Base-by-base conservation (phyloP, 192 early-diverging fungal genomes). In the Podochytrium sp. region DNA sequence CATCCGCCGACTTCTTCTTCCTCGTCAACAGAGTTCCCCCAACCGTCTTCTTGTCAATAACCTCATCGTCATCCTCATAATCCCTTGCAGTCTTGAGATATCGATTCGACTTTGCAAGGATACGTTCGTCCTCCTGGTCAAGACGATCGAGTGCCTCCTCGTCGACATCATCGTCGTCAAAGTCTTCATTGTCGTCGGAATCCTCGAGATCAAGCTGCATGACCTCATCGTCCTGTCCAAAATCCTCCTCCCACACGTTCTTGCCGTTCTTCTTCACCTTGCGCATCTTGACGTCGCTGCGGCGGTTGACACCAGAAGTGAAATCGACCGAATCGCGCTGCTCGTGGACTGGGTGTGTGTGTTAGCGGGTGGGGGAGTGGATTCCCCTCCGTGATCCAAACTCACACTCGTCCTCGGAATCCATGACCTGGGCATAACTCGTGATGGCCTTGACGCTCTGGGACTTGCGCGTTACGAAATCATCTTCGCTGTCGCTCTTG, bases 201-300 rank as follows among this genome's bases (percentile, higher is more conserved):
- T 63, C 65, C 3, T 76, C 74, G 2, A 79, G 84, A 16, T 87
- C 86, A n/a, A 95, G 78, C 35, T 89, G 90, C 70, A 92, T 85
- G 2, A 95, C 91, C 56, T 92, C 81, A 67, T 94, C 92, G 10
- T 86, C 90, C n/a, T 87, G 85, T 42, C 87, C 82, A 60, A 89
- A 89, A 33, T 82, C 86, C 41, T 77, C 51, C n/a, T 66, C 37
- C 34, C 33, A 61, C 2, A 32, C 49, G 18, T 32, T 32, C 43
- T 71, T 38, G 23, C 35, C 20, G 42, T 60, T 39, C 55, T 38
- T 32, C 50, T 33, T 29, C 29, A 47, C 51, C 23, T 50, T 35
- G 3, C 51, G 43, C 66, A 51, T 49, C n/a, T 5, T 74, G 35
- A 47, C 69, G 68, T 5, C 71, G 41, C 10, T 43, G 7, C 52